A percentile compares a stretch with the other conserved stretches of the same genome.
Evolutionary conservation across 78 protist genomes (phyloP).

Genomic region (Pigoraptor vietnamica): DNA sequence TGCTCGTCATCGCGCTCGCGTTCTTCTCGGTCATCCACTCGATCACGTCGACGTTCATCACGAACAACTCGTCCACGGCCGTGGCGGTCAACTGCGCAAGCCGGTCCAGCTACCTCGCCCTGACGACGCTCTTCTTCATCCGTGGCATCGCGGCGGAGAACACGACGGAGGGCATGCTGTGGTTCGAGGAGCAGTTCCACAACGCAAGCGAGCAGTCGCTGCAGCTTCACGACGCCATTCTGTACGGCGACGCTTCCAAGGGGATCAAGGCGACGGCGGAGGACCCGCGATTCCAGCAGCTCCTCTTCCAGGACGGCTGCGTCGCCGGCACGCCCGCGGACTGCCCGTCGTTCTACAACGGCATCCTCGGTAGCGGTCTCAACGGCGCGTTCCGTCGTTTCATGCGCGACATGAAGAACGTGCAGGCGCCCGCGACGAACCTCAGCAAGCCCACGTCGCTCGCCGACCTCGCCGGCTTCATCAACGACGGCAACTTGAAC

Average conservation of each 20-base stretch:
- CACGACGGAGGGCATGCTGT: background rate
- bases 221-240: background rate
- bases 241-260: background rate
- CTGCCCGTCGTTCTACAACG: background rate
- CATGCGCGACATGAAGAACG: background rate
- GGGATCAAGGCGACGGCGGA: background rate
- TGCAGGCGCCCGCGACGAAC: background rate
- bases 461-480: background rate
- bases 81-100: background rate
- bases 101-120: background rate
- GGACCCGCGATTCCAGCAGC: background rate
- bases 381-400: background rate
- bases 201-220: background rate
- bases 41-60: background rate
- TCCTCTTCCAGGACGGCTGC: background rate
- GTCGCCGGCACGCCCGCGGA: background rate
- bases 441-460: background rate
- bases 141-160: background rate
- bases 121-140: background rate
- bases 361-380: background rate
- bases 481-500: background rate
- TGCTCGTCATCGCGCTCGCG: background rate
- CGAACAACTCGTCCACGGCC: background rate
- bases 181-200: background rate
- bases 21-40: background rate